A percentile compares a stretch with the other conserved stretches of the same genome.
phyloP scores from a whole-genome alignment of 2,329 filamentous ascomycete species.

The Truncatella angustata region DNA sequence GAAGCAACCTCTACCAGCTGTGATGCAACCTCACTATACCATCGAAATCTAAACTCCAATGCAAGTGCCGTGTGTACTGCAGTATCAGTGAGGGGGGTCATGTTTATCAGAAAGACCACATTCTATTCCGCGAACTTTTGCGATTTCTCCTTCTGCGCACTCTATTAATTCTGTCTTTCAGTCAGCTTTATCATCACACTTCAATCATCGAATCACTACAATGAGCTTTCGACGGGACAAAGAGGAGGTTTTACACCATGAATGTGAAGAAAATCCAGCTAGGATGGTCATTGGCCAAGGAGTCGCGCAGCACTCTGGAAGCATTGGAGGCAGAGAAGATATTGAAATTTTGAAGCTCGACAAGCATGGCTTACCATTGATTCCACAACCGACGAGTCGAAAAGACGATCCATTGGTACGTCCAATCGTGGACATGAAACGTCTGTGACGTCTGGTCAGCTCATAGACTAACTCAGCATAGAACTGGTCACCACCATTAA shows the following conservation, averaged over 20 bases:
- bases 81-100: too few relatives aligned
- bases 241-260: background rate
- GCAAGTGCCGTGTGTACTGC: background rate
- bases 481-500: background rate
- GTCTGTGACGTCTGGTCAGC: background rate
- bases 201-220: too few relatives aligned
- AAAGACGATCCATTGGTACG: slow-evolving; percentile 6
- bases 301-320: background rate
- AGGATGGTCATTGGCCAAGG: too few relatives aligned
- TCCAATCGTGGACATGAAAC: background rate
- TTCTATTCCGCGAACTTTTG: too few relatives aligned
- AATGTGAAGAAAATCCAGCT: background rate
- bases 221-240: background rate
- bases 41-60: background rate
- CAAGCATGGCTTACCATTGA: slow-evolving; percentile 3
- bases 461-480: background rate
- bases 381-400: slow-evolving; percentile 1
- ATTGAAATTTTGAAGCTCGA: background rate
- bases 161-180: too few relatives aligned
- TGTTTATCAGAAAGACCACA: too few relatives aligned
- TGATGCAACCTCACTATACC: background rate
- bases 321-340: background rate
- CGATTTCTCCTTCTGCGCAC: too few relatives aligned
- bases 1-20: too few relatives aligned
- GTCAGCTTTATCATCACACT: too few relatives aligned